These are phyloP conservation scores for Cryptococcus hybrid DNA, from an alignment of 1,284 basidiomycete genomes.

Conservation along the genomic window DNA sequence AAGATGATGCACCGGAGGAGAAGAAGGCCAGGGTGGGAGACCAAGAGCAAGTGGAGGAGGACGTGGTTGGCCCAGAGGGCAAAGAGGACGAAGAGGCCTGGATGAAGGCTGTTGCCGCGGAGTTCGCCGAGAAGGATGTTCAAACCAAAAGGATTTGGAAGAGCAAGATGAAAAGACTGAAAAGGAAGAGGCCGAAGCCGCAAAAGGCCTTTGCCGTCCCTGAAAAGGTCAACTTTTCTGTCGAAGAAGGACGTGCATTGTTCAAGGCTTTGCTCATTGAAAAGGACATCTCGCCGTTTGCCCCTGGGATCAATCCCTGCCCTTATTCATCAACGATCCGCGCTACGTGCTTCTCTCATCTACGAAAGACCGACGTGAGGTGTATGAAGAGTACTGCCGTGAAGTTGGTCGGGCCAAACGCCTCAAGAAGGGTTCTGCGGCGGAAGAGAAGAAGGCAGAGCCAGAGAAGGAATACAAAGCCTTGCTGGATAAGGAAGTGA, in stretches of 20 bases:
- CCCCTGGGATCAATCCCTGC: conserved; percentile 93
- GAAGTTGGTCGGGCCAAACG: conserved; percentile 81
- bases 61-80: conserved; percentile 52
- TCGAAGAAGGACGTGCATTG: conserved; percentile 86
- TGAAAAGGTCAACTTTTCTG: conserved; percentile 71
- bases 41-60: conserved; percentile 38
- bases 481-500: conserved; percentile 76
- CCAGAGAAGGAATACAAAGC: conserved; percentile 76
- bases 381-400: conserved; percentile 94
- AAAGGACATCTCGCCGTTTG: conserved; percentile 87
- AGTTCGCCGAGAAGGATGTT: conserved; percentile 69
- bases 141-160: conserved; percentile 55
- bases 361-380: conserved; percentile 77
- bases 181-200: conserved; percentile 51
- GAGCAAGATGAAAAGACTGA: conserved; percentile 54
- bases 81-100: conserved; percentile 66
- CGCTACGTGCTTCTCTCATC: conserved; percentile 84
- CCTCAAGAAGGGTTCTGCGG: conserved; percentile 54
- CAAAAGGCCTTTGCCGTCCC: conserved; percentile 64
- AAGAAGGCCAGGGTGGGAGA: conserved; percentile 12
- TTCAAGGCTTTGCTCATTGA: conserved; percentile 91
- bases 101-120: conserved; percentile 61
- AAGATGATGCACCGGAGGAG: conserved; percentile 44
- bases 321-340: conserved; percentile 87
- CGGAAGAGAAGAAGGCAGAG: conserved; percentile 42